Conservation (phyloP, 2,329 filamentous ascomycete species). For the Ascosphaera aggregata region DNA sequence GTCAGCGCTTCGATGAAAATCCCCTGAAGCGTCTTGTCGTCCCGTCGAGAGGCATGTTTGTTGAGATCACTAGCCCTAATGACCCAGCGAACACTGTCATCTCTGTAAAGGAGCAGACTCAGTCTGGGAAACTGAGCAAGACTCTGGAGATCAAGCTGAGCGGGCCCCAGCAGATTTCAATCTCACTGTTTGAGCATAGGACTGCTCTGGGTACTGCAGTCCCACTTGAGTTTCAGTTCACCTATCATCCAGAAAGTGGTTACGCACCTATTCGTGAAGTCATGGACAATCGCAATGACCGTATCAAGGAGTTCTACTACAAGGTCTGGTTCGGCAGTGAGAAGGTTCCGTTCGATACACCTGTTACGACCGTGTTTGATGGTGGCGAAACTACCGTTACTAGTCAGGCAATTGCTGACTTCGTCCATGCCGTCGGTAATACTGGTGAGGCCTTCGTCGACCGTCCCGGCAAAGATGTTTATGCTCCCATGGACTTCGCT, state of each 20-base stretch:
- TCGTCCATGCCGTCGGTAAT: conserved; percentile 97
- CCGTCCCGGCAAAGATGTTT: conserved; percentile 77
- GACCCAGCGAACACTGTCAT: conserved; percentile 68
- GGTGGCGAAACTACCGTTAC: conserved; percentile 75
- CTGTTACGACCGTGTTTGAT: conserved; percentile 71
- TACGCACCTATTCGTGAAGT: conserved; percentile 96
- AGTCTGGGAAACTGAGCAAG: conserved; percentile 66
- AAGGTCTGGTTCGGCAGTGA: conserved; percentile 90
- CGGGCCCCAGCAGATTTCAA: conserved; percentile 53
- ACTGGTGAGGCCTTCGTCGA: conserved; percentile 95
- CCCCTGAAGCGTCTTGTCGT: conserved; percentile 81
- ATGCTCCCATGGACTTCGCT: conserved; percentile 95
- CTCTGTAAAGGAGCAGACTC: conserved; percentile 63
- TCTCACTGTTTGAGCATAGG: conserved; percentile 84
- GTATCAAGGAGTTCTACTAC: conserved; percentile 99
- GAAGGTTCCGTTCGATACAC: conserved; percentile 55
- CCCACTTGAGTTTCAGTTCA: conserved; percentile 69
- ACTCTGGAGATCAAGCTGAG: conserved; percentile 67
- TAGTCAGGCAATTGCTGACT: conserved; percentile 85
- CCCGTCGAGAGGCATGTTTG: conserved; percentile 62
- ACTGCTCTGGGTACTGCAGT: conserved; percentile 64
- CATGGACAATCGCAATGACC: conserved; percentile 88
- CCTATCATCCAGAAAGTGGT: conserved; percentile 81
- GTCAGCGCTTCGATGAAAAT: conserved; percentile 92
- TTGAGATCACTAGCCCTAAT: conserved; percentile 67